Base-by-base conservation (phyloP, 2,329 filamentous ascomycete genomes). In the Fusarium sp. region DNA sequence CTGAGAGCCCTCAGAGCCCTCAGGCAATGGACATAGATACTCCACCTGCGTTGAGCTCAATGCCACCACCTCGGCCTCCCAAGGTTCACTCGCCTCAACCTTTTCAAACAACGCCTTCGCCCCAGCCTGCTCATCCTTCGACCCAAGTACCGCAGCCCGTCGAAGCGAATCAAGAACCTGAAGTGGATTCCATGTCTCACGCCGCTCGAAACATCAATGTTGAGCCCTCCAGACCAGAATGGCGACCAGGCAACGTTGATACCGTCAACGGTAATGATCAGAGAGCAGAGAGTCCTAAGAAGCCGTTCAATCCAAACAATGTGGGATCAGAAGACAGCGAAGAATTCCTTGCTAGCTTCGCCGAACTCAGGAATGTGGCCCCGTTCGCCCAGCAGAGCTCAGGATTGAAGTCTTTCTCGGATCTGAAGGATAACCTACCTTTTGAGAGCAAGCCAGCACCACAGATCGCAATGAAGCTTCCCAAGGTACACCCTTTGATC, bases 1-100 rank as follows among this genome's bases (percentile, higher is more conserved):
- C 72, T 10, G 78, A 78, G 32, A 85, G 82, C 60, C 82, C 84
- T 3, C 84, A 78, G 32, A 85, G 82, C 60, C 82, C 84, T 3
- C 84, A 82, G 53, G 84, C 85, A 13, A 89, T 89, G 86, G 86
- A 89, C 61, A 87, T 89, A 46, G 86, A 89, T 66, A 79, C 82
- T 5, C 83, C 84, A 46, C 73, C 69, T 32, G 63, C 55, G 68
- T 32, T 50, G 27, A 59, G 50, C 11, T 53, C 62, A 2, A 52
- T 52, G 37, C 66, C 66, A 35, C 57, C 66, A 10, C 61, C 64
- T 21, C 64, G 61, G 4, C 64, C 61, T 27, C 61, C 61, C 2
- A 64, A 64, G 42, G 36, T 64, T 6, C 56, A 46, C 9, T 67
- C 63, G 13, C 57, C 55, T 15, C 61, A 53, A 8, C 50, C 49